Base-by-base conservation (phyloP, 768 basidiomycete species). In the Heimioporus sp. region DNA sequence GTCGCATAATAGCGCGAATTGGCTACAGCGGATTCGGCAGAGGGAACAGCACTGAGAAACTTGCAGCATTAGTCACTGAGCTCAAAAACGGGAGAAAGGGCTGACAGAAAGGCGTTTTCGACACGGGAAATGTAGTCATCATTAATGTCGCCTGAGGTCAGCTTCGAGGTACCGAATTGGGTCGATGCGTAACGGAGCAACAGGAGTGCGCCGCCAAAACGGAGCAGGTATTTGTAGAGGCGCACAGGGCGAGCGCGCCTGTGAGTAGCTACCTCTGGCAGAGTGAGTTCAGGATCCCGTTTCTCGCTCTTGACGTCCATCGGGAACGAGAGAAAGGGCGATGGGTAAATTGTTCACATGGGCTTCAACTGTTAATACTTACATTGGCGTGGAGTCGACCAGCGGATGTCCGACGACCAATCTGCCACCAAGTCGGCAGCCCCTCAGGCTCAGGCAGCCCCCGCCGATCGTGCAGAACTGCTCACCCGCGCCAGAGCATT, bases 401-500 rank as follows among this genome's bases (percentile, higher is more conserved):
- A 28, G 6, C 43, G 16, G 17, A 64, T 65, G 63, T n/a, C 63
- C 43, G 53, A 53, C 46, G 52, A 63, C 20, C 41, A 49, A 31
- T 35, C 45, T 28, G 20, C n/a, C 3, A 6, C 43, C 17, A 39
- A 39, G 17, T 28, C 7, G 24, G 24, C 24, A 28, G 24, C 24
- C 24, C 24, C 6, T 28, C 24, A 28, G 24, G 9, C 6, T 28
- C 24, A 28, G 24, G 9, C 46, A 35, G 38, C 48, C 36, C 4
- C 49, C 17, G 64, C 49, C 17, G 64, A 74, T 56, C 69, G 79
- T 46, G 41, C 64, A 47, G 78, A 81, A 35, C 71, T 85, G 17
- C 56, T 85, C 16, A 48, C 72, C 31, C 79, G 76, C 49, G 89
- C 87, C 10, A 79, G 84, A 20, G 57, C 76, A 11, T 91, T 92